Percentiles rank a stretch among this genome's conserved stretches.
These are phyloP conservation scores for Xylaria sp. DNA, from an alignment of 2,329 filamentous ascomycete genomes.

Conservation along the genomic window DNA sequence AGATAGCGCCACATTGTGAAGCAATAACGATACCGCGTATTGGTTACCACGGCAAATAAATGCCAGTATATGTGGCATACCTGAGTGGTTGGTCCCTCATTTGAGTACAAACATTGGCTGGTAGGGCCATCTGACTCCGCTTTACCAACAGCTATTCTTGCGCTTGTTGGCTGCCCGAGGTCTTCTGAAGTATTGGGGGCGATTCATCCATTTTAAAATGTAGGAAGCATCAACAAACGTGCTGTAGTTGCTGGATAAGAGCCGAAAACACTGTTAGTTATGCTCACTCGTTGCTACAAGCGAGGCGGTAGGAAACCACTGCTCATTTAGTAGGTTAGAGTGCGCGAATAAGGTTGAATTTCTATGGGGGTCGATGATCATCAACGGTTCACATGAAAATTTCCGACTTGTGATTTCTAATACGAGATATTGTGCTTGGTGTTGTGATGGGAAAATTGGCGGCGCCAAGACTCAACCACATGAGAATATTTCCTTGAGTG, in stretches of 20 bases:
- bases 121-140: background rate
- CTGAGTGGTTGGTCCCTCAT: background rate
- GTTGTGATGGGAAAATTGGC: background rate
- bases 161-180: background rate
- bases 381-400: background rate
- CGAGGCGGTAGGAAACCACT: background rate
- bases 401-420: background rate
- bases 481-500: background rate
- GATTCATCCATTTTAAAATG: background rate
- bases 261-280: background rate
- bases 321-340: no score
- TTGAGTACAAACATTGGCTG: background rate
- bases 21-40: background rate
- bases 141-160: background rate
- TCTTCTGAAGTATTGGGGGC: background rate
- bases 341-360: no score
- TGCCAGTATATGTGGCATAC: constrained; percentile 6
- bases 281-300: background rate
- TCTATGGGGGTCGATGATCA: no score
- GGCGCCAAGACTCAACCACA: constrained; percentile 20
- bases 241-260: background rate
- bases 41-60: background rate
- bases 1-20: constrained; percentile 3
- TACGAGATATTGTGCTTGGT: background rate
- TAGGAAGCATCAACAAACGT: background rate